Conservation (phyloP, 345 rosid genomes). For the Erucastrum elatum region DNA sequence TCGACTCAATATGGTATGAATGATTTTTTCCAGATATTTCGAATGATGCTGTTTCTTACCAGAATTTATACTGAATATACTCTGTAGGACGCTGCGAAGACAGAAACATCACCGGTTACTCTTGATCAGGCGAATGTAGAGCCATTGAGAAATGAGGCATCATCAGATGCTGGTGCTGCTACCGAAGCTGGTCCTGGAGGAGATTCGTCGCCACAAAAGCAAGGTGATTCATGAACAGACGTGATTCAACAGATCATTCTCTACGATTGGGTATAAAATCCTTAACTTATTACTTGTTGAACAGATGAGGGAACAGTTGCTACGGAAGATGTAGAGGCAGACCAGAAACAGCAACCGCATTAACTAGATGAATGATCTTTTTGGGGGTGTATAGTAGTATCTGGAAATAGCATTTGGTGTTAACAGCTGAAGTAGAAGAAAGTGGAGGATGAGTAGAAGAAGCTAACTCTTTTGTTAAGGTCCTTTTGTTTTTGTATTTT, state of each 20-base stretch:
- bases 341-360: neutral
- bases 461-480: slow-evolving; percentile 5
- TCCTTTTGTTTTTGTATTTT: slow-evolving; percentile 13
- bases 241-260: neutral
- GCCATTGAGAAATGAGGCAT: slow-evolving; percentile 18
- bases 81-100: slow-evolving; percentile 22
- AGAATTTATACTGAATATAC: neutral
- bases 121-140: slow-evolving; percentile 9
- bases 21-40: neutral
- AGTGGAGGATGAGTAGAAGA: slow-evolving; percentile 2
- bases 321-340: slow-evolving; percentile 12
- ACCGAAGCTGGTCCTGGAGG: slow-evolving; percentile 25
- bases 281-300: slow-evolving; percentile 14
- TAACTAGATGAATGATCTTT: neutral
- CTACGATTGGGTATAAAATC: neutral
- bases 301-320: slow-evolving; percentile 5
- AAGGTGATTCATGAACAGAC: slow-evolving; percentile 25
- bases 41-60: slow-evolving; percentile 2
- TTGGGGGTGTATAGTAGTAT: slow-evolving; percentile 6
- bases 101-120: slow-evolving; percentile 4
- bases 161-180: slow-evolving; percentile 9
- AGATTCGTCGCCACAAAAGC: slow-evolving; percentile 22
- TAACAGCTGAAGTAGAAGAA: slow-evolving; percentile 12
- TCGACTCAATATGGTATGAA: slow-evolving; percentile 16
- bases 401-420: slow-evolving; percentile 1